Percentiles rank a stretch among this genome's conserved stretches.
Evolutionary conservation across 1,139 yeast species (phyloP).

Genomic region (Candida frijolesensis): DNA sequence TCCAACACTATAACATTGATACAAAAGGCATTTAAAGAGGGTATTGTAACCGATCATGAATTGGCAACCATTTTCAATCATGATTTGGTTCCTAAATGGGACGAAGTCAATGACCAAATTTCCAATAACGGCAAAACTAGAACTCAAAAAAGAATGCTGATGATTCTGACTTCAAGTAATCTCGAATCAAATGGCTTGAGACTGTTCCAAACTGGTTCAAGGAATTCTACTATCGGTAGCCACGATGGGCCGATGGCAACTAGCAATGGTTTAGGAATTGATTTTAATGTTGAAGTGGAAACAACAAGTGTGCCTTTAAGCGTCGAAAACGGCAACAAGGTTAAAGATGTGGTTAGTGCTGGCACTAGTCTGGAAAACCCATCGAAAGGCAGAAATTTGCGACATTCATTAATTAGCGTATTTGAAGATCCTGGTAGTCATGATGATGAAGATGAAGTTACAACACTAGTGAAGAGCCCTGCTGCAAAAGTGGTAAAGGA

Average conservation of each 20-base stretch:
- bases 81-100: conserved; percentile 34
- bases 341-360: conserved; percentile 25
- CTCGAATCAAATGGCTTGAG: conserved; percentile 21
- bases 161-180: conserved; percentile 4
- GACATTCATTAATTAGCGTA: conserved; percentile 16
- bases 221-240: conserved; percentile 8
- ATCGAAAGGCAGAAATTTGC: conserved; percentile 15
- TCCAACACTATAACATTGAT: conserved; percentile 35
- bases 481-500: background rate
- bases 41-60: conserved; percentile 22
- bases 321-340: conserved; percentile 33
- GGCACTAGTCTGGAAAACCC: conserved; percentile 9
- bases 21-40: conserved; percentile 34
- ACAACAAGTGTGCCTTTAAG: conserved; percentile 35
- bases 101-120: conserved; percentile 27
- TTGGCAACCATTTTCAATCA: conserved; percentile 27
- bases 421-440: conserved; percentile 17
- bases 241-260: conserved; percentile 6
- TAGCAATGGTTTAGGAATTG: conserved; percentile 33
- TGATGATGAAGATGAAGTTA: conserved; percentile 23
- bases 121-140: conserved; percentile 7
- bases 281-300: conserved; percentile 39
- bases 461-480: conserved; percentile 12
- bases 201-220: conserved; percentile 20
- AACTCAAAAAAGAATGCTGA: conserved; percentile 7